Conservation (phyloP, 768 basidiomycete species). For the Chiua virens region DNA sequence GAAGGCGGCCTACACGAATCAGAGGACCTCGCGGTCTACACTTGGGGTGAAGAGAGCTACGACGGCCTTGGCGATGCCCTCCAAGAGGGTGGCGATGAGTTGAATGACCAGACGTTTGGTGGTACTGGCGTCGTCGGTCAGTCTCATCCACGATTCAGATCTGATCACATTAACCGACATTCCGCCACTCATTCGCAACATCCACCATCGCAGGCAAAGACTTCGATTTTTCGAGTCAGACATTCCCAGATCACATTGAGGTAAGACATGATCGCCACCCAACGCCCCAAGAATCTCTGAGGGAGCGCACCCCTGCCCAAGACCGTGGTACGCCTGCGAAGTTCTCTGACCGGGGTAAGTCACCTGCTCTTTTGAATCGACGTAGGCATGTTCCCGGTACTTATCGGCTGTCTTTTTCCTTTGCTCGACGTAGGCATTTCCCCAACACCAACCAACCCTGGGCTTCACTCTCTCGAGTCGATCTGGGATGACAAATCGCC, state of each 20-base stretch:
- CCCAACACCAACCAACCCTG: slow-evolving; percentile 36
- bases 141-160: slow-evolving; percentile 34
- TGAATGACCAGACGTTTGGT: slow-evolving; percentile 98
- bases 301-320: slow-evolving; percentile 30
- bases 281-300: slow-evolving; percentile 21
- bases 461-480: slow-evolving; percentile 59
- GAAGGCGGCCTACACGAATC: slow-evolving; percentile 51
- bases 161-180: slow-evolving; percentile 9
- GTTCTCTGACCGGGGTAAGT: slow-evolving; percentile 30
- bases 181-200: not conserved
- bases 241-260: slow-evolving; percentile 28
- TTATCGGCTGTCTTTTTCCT: slow-evolving; percentile 14
- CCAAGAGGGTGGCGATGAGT: slow-evolving; percentile 86
- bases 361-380: slow-evolving; percentile 7
- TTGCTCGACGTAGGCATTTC: slow-evolving; percentile 20
- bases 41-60: slow-evolving; percentile 89
- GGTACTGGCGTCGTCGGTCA: slow-evolving; percentile 66
- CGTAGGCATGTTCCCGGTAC: not conserved
- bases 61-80: slow-evolving; percentile 87
- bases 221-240: slow-evolving; percentile 76
- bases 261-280: slow-evolving; percentile 15
- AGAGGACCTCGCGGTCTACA: slow-evolving; percentile 88
- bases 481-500: slow-evolving; percentile 84
- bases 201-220: slow-evolving; percentile 64
- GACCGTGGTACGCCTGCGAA: slow-evolving; percentile 21